Conservation (phyloP, 2,329 filamentous ascomycete genomes). For the Apiospora aurea region DNA sequence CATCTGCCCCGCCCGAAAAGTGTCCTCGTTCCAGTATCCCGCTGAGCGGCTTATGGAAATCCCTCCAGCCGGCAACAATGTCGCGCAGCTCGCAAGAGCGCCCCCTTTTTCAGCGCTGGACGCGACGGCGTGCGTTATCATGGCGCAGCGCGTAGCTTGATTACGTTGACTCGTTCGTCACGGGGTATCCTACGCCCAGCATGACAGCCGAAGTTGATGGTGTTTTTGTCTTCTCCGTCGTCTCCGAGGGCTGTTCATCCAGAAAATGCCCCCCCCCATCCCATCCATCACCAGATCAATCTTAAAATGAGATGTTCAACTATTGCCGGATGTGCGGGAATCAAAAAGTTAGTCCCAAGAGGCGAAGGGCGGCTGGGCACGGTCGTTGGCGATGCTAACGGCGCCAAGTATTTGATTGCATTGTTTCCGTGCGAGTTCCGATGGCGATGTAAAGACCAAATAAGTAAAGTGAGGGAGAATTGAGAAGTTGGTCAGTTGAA, state of each 20-base stretch:
- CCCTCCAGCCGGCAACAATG: background rate
- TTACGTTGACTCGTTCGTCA: background rate
- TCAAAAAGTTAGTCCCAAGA: background rate
- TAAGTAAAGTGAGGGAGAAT: background rate
- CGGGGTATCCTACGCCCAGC: background rate
- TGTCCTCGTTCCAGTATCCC: background rate
- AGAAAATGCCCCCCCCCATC: background rate
- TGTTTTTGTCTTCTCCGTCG: background rate
- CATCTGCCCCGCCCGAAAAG: constrained; percentile 1
- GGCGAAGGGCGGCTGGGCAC: background rate
- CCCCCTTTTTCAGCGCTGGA: background rate
- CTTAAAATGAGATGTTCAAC: background rate
- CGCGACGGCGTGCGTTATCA: background rate
- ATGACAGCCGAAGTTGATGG: background rate
- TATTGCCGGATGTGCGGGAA: background rate
- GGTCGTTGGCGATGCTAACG: background rate
- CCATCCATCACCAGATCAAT: background rate
- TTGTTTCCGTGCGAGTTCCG: background rate
- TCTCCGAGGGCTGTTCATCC: background rate
- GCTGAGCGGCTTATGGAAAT: background rate
- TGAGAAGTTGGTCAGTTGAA: background rate
- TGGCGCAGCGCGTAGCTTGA: background rate
- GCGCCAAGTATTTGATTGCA: background rate
- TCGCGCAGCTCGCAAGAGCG: background rate
- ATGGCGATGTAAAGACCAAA: background rate